phyloP scores from a whole-genome alignment of 371 early-diverging fungal species.

The Lichtheimia hyalospora region DNA sequence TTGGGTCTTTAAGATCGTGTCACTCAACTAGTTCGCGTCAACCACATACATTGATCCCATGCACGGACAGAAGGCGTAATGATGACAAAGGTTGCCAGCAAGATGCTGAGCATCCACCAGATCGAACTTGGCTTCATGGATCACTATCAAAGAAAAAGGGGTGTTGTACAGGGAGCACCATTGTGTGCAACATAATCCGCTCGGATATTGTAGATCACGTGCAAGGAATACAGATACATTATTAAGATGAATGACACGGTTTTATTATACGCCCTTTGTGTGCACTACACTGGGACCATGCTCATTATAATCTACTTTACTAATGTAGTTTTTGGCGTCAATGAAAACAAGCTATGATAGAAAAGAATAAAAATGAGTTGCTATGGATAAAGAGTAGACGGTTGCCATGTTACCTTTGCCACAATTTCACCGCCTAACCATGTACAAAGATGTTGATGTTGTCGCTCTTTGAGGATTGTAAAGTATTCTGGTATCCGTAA shows the following conservation, averaged over 20 bases:
- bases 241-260: neutral
- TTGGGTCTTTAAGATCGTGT: neutral
- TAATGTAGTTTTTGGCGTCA: conserved; percentile 70
- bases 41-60: conserved; percentile 9
- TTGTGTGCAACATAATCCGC: no score
- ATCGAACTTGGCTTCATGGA: conserved; percentile 9
- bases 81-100: conserved; percentile 4
- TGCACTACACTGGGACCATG: conserved; percentile 72
- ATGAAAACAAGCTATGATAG: conserved; percentile 60
- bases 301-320: conserved; percentile 84
- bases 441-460: conserved; percentile 56
- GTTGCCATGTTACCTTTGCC: conserved; percentile 62
- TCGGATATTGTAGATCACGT: no score
- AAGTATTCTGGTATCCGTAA: conserved; percentile 79
- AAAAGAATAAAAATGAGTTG: conserved; percentile 7
- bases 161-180: neutral
- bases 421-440: conserved; percentile 80
- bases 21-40: neutral
- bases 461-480: conserved; percentile 64
- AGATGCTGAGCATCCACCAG: conserved; percentile 8
- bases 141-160: neutral
- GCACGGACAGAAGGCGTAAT: conserved; percentile 6
- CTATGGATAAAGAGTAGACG: neutral
- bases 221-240: no score
- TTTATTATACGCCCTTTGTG: conserved; percentile 52